phyloP scores from a whole-genome alignment of 2,329 filamentous ascomycete genomes.

The Ploettnerulaceae sp. region DNA sequence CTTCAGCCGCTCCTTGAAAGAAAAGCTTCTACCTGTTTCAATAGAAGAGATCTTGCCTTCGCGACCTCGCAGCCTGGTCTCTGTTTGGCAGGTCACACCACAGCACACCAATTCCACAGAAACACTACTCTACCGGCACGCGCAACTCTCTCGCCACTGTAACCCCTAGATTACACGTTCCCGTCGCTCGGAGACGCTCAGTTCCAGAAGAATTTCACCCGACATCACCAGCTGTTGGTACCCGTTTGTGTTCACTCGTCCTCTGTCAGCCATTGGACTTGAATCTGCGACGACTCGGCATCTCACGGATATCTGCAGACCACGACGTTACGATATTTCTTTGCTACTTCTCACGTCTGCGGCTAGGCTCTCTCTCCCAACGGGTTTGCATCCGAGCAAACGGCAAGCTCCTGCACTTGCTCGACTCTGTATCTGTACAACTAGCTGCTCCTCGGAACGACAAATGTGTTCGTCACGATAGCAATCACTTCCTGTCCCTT shows the following conservation, averaged over 20 bases:
- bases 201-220: conserved; percentile 31
- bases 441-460: conserved; percentile 11
- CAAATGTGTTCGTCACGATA: conserved; percentile 28
- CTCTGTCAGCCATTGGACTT: conserved; percentile 21
- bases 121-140: conserved; percentile 11
- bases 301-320: conserved; percentile 28
- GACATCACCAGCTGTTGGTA: conserved; percentile 25
- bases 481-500: conserved; percentile 17
- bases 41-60: conserved; percentile 59
- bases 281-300: conserved; percentile 24
- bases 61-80: conserved; percentile 14
- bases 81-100: conserved; percentile 24
- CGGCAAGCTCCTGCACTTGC: conserved; percentile 4
- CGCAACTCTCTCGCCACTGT: conserved; percentile 19
- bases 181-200: conserved; percentile 23
- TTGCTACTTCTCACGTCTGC: conserved; percentile 21
- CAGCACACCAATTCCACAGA: conserved; percentile 18
- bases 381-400: conserved; percentile 22
- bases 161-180: conserved; percentile 19
- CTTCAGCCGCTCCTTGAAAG: conserved; percentile 86
- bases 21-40: conserved; percentile 68
- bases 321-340: conserved; percentile 27
- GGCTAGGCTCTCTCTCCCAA: conserved; percentile 12
- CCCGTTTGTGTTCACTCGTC: conserved; percentile 23
- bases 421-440: conserved; percentile 21